Percentiles rank a stretch among this genome's conserved stretches.
These are phyloP conservation scores for Nitzschia palea DNA, from an alignment of 108 stramenopile genomes.

Conservation along the genomic window DNA sequence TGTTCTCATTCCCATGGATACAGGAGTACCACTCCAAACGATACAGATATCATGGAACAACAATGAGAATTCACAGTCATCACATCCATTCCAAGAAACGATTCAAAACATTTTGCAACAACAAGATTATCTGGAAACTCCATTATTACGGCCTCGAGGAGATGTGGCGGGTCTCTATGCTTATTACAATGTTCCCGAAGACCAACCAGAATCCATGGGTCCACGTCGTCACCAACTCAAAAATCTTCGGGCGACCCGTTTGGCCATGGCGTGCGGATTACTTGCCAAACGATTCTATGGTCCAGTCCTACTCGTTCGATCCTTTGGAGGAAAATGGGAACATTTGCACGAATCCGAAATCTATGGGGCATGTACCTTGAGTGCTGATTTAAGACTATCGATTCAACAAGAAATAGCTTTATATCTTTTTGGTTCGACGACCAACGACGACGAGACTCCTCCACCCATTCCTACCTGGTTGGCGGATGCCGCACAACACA, in stretches of 20 bases:
- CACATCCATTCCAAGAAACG: neutral
- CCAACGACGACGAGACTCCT: neutral
- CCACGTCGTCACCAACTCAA: too few species aligned
- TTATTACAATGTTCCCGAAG: conserved; percentile 19
- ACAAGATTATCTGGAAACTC: conserved; percentile 26
- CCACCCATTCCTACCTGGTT: conserved; percentile 52
- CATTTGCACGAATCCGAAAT: conserved; percentile 28
- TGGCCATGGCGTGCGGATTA: conserved; percentile 84
- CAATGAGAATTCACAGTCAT: neutral
- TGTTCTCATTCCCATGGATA: conserved; percentile 17
- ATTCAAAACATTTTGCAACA: conserved; percentile 3
- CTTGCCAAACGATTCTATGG: conserved; percentile 58
- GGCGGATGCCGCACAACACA: conserved; percentile 58
- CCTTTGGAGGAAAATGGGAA: conserved; percentile 25
- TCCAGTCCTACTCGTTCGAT: conserved; percentile 52
- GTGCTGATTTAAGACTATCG: conserved; percentile 60
- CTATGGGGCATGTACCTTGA: conserved; percentile 27
- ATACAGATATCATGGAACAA: conserved; percentile 23
- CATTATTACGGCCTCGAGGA: conserved; percentile 20
- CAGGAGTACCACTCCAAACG: conserved; percentile 9
- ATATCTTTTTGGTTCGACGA: neutral
- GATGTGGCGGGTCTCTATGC: conserved; percentile 38
- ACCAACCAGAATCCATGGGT: neutral
- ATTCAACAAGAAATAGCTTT: conserved; percentile 14
- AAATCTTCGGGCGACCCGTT: conserved; percentile 73